A percentile compares a stretch with the other conserved stretches of the same genome.
phyloP scores from a whole-genome alignment of 2,329 filamentous ascomycete genomes.

The Sporothrix humicola region DNA sequence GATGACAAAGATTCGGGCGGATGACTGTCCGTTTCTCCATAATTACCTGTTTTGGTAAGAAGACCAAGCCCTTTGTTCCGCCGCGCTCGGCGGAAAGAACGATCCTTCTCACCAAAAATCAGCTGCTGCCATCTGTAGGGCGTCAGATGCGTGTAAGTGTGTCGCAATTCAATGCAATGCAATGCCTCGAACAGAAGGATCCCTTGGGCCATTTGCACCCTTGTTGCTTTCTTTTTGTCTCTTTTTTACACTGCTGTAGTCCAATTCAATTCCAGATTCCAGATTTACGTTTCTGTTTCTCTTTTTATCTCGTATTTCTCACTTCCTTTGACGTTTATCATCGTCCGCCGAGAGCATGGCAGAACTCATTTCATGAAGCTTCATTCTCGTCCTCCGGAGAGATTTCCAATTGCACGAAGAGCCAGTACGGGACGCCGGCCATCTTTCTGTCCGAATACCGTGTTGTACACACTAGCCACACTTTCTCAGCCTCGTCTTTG shows the following conservation, averaged over 20 bases:
- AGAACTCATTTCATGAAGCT: neutral
- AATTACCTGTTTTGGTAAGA: neutral
- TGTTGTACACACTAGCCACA: neutral
- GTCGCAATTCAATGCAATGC: slow-evolving; percentile 3
- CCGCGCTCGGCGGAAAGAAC: slow-evolving; percentile 31
- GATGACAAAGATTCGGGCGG: slow-evolving; percentile 29
- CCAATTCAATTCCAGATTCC: neutral
- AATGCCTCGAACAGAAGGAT: neutral
- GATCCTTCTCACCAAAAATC: neutral
- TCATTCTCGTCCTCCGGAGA: neutral
- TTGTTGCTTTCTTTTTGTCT: neutral
- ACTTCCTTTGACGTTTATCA: neutral
- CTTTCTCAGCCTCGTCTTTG: neutral
- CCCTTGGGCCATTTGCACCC: neutral
- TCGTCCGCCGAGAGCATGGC: slow-evolving; percentile 25
- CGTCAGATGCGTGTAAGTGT: slow-evolving; percentile 2
- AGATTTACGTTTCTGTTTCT: neutral
- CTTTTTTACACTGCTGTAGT: neutral
- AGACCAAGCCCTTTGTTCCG: slow-evolving; percentile 9
- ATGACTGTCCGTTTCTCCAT: slow-evolving; percentile 29
- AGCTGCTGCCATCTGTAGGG: neutral
- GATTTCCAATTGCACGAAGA: neutral
- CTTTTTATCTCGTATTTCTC: neutral
- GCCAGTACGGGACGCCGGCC: neutral
- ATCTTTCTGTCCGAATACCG: neutral